phyloP scores from a whole-genome alignment of 78 protist species.

The Monosiga brevicollis region DNA sequence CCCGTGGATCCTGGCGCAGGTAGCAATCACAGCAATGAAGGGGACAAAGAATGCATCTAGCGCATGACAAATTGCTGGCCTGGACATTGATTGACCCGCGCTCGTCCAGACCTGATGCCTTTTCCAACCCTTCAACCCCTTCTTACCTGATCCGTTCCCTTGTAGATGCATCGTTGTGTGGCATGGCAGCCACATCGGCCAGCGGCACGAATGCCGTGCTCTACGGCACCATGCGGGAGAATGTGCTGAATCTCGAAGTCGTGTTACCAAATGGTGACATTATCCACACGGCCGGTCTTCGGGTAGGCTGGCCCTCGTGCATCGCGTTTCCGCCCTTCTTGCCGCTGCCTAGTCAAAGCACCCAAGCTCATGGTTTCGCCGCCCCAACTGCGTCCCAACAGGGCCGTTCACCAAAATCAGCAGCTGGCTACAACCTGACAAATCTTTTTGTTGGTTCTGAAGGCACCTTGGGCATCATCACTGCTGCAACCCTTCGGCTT shows the following conservation, averaged over 20 bases:
- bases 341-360: too few species aligned
- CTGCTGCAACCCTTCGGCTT: background rate
- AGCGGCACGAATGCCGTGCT: background rate
- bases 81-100: too few species aligned
- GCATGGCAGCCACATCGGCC: background rate
- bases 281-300: background rate
- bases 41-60: too few species aligned
- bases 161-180: background rate
- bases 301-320: too few species aligned
- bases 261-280: background rate
- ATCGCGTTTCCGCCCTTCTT: too few species aligned
- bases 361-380: too few species aligned
- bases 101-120: too few species aligned
- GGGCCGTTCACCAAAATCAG: background rate
- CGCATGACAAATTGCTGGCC: too few species aligned
- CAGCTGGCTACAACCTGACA: background rate
- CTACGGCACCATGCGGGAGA: background rate
- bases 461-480: background rate
- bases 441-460: background rate
- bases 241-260: background rate
- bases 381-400: background rate
- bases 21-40: too few species aligned
- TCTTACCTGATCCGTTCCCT: too few species aligned
- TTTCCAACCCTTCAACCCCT: too few species aligned
- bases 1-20: background rate